These are phyloP conservation scores for Diutina sp. DNA, from an alignment of 1,139 yeast species.

Conservation along the genomic window DNA sequence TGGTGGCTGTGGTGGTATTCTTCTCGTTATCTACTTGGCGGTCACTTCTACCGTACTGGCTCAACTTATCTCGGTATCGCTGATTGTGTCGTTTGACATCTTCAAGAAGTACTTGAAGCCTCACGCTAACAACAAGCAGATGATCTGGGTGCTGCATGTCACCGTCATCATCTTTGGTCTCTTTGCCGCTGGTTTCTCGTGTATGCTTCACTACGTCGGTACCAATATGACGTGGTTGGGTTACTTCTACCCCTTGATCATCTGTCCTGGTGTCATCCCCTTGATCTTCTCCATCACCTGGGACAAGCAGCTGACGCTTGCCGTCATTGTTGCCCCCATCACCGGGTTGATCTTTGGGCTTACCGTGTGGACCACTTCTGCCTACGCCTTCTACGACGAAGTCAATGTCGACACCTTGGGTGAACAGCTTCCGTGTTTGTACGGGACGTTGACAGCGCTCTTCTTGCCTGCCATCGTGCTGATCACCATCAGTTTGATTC, in stretches of 20 bases:
- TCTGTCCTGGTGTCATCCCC: slow-evolving; percentile 25
- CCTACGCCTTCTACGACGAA: slow-evolving; percentile 13
- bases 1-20: slow-evolving; percentile 17
- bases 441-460: slow-evolving; percentile 18
- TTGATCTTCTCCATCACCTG: slow-evolving; percentile 20
- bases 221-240: slow-evolving; percentile 22
- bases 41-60: slow-evolving; percentile 22
- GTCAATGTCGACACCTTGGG: slow-evolving; percentile 14
- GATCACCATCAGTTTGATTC: slow-evolving; percentile 14
- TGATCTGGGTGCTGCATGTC: slow-evolving; percentile 16
- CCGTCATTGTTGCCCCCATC: slow-evolving; percentile 16
- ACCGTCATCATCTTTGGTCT: slow-evolving; percentile 18
- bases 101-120: slow-evolving; percentile 17
- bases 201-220: slow-evolving; percentile 20
- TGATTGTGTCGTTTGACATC: slow-evolving; percentile 18
- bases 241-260: slow-evolving; percentile 20
- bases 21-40: slow-evolving; percentile 16
- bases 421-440: slow-evolving; percentile 20
- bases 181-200: slow-evolving; percentile 17
- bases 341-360: slow-evolving; percentile 13
- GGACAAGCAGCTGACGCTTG: slow-evolving; percentile 17
- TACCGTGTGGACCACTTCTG: slow-evolving; percentile 15
- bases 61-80: slow-evolving; percentile 19
- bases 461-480: slow-evolving; percentile 18
- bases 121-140: slow-evolving; percentile 13